Conservation (phyloP, 306 rosid species). For the Cotoneaster glaucophyllus region DNA sequence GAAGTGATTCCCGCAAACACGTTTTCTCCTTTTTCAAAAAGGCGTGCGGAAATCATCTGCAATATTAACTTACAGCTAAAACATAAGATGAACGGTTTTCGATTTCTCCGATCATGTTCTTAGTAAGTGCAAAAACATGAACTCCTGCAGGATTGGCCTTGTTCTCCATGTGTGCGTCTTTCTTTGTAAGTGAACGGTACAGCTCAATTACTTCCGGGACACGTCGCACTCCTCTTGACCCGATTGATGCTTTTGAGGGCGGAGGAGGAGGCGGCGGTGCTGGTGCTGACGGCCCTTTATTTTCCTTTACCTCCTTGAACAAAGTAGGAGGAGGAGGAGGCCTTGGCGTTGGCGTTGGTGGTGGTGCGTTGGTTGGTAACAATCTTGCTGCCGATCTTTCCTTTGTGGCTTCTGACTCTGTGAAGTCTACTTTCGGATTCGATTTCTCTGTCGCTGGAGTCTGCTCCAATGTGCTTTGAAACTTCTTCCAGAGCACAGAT, state of each 20-base stretch:
- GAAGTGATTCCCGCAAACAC: no score
- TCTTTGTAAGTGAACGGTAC: constrained; percentile 74
- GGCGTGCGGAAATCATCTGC: neutral
- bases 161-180: constrained; percentile 49
- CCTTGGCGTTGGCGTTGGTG: neutral
- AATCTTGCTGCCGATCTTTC: constrained; percentile 35
- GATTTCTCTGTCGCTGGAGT: constrained; percentile 25
- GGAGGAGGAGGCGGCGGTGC: constrained; percentile 83
- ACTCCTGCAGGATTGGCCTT: constrained; percentile 39
- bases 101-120: constrained; percentile 94
- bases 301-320: constrained; percentile 30
- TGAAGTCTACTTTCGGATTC: constrained; percentile 27
- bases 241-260: constrained; percentile 44
- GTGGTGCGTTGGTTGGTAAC: constrained; percentile 42
- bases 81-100: constrained; percentile 73
- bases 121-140: constrained; percentile 60
- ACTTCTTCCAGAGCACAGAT: constrained; percentile 79
- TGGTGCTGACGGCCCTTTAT: constrained; percentile 23
- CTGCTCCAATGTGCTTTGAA: constrained; percentile 49
- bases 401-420: constrained; percentile 26
- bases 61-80: constrained; percentile 59
- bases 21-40: no score
- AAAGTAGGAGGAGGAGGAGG: constrained; percentile 24
- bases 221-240: constrained; percentile 62
- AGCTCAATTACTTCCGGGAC: constrained; percentile 88